phyloP scores from a whole-genome alignment of 2,329 filamentous ascomycete species.

The Dothistroma septosporum region DNA sequence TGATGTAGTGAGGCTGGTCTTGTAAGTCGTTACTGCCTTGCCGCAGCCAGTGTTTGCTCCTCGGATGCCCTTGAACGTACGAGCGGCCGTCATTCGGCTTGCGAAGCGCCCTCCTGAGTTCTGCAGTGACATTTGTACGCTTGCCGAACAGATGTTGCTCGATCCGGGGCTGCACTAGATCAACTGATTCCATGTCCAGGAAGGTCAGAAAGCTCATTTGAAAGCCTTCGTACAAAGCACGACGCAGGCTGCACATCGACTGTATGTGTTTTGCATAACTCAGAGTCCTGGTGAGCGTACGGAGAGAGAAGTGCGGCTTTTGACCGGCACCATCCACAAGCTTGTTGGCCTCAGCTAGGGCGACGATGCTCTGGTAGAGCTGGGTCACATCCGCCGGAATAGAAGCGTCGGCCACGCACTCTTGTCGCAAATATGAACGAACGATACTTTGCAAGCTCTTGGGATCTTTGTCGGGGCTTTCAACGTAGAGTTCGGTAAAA shows the following conservation, averaged over 20 bases:
- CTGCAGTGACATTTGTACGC: conserved; percentile 63
- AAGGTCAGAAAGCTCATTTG: conserved; percentile 97
- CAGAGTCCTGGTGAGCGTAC: conserved; percentile 85
- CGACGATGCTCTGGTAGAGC: conserved; percentile 84
- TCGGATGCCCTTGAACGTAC: conserved; percentile 61
- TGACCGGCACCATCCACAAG: conserved; percentile 94
- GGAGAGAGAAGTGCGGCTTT: conserved; percentile 92
- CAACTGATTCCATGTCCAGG: conserved; percentile 75
- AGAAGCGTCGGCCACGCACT: conserved; percentile 65
- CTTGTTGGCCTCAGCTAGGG: conserved; percentile 71
- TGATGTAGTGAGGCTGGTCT: conserved; percentile 85
- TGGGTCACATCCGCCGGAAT: conserved; percentile 75
- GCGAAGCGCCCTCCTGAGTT: conserved; percentile 73
- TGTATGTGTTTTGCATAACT: conserved; percentile 84
- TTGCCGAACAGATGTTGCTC: conserved; percentile 72
- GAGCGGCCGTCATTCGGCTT: conserved; percentile 69
- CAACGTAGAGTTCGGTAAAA: conserved; percentile 94
- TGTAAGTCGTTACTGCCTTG: conserved; percentile 65
- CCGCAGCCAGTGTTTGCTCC: conserved; percentile 63
- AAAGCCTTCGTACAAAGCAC: conserved; percentile 90
- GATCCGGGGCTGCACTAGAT: conserved; percentile 72
- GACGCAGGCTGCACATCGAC: conserved; percentile 74
- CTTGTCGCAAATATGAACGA: conserved; percentile 73
- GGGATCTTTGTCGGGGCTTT: conserved; percentile 79
- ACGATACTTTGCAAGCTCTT: conserved; percentile 87